These are phyloP conservation scores for Eugenia klotzschiana DNA, from an alignment of 441 rosid species.

Conservation along the genomic window DNA sequence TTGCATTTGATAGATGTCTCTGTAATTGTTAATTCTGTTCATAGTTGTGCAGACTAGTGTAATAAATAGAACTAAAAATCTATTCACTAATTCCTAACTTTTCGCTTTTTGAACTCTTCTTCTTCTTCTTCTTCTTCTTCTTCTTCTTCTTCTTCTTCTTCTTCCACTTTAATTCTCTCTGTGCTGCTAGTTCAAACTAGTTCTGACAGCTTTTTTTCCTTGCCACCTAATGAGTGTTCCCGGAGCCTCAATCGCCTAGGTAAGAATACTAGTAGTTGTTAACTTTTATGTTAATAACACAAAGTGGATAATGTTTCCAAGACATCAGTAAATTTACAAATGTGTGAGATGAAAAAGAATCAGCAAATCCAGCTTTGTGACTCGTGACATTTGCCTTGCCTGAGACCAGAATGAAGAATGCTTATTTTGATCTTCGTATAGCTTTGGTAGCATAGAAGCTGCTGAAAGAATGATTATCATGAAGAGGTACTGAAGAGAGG, in stretches of 20 bases:
- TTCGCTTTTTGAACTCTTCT: neutral
- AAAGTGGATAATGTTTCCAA: neutral
- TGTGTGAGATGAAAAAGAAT: neutral
- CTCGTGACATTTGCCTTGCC: neutral
- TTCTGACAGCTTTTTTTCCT: neutral
- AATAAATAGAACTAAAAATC: neutral
- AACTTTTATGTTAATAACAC: neutral
- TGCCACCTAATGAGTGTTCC: neutral
- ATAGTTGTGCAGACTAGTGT: neutral
- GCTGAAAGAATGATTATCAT: neutral
- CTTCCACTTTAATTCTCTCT: neutral
- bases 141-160: neutral
- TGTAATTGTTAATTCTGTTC: neutral
- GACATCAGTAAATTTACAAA: neutral
- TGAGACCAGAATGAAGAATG: neutral
- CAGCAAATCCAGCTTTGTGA: neutral
- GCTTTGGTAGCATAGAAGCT: neutral
- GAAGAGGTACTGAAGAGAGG: neutral
- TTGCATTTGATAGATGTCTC: neutral
- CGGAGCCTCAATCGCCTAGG: neutral
- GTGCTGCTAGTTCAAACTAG: neutral
- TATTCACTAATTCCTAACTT: neutral
- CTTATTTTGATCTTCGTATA: neutral
- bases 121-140: neutral
- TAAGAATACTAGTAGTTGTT: neutral